Evolutionary conservation across 1,284 basidiomycete species (phyloP), one percentile per base, ranked within the genome.

Genomic region (Pyrrhoderma lamaoense): DNA sequence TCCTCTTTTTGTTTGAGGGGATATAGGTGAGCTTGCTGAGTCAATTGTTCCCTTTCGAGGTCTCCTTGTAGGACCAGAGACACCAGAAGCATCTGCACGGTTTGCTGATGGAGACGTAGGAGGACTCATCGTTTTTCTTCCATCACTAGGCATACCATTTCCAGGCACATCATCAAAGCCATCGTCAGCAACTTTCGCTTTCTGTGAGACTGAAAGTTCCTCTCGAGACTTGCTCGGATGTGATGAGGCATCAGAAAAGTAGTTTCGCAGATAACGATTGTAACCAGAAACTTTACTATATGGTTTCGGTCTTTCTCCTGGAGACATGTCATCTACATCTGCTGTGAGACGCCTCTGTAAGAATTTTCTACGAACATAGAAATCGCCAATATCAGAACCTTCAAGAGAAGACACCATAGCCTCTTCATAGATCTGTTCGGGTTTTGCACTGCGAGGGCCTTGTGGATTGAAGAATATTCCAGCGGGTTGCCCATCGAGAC

Each of bases 401-500:
- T n/a, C n/a, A n/a, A n/a, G n/a, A n/a, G n/a, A n/a, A n/a, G n/a
- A n/a, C n/a, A n/a, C n/a, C n/a, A n/a, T n/a, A n/a, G n/a, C n/a
- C n/a, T n/a, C n/a, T n/a, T n/a, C n/a, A n/a, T n/a, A n/a, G n/a
- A n/a, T n/a, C n/a, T n/a, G n/a, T n/a, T n/a, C n/a, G n/a, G n/a
- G n/a, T n/a, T n/a, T n/a, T n/a, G n/a, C n/a, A n/a, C n/a, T n/a
- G n/a, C 70, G 22, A 18, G 51, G 19, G 5, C 54, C 63, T 19
- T 76, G 72, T 0, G 95, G 95, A 59, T 94, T 88, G 68, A 99
- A 99, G 69, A 93, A 92, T 57, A 99, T 94, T 4, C 93, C 94
- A 18, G 91, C 82, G 0, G 93, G 89, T 56, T 93, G 82, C 0
- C 95, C 95, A 62, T 96, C 92, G 0, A 91, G 90, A 62, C 85